Base-by-base conservation (phyloP, 192 early-diverging fungal genomes). In the Dissophora globulifera region DNA sequence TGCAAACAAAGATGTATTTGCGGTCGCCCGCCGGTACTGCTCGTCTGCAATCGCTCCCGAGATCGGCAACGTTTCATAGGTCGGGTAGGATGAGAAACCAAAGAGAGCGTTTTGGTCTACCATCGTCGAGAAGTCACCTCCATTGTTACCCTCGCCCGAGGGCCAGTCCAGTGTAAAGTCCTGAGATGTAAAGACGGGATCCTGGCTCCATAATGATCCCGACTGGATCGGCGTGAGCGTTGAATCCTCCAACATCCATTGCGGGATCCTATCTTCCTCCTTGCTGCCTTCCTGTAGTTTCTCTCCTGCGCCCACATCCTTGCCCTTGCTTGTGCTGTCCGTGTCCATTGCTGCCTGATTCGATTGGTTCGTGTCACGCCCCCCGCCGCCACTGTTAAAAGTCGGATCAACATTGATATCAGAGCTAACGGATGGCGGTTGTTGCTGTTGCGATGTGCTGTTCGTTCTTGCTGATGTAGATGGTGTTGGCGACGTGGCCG, bases 41-140 rank as follows among this genome's bases (percentile, higher is more conserved):
- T 76, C 72, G 10, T 61, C 58, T 27, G 72, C 58, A 10, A 76
- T 67, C 5, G 30, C 30, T 4, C 35, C 45, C 35, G 72, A 58
- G 38, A 76, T 67, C 2, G 63, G 33, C 12, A 76, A 41, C 3
- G 50, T 2, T 32, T 76, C 72, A 38, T 61, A 76, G 12, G 63
- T 62, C 7, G 72, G 72, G 15, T 56, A 67, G 16, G 72, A 76
- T 7, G 72, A 55, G 31, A 76, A 76, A 5, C 72, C 72, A 62
- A 76, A 76, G 4, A 76, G 11, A 8, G 52, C 43, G 38, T 66
- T 66, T 17, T 62, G 46, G 38, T 76, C 72, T 29, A 76, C 47
- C 1, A 57, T 48, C 2, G 72, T 76, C 1, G 57, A 41, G 0
- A 50, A 50, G 30, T 67, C n/a, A n/a, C n/a, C n/a, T n/a, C n/a